Evolutionary conservation across 352 stramenopile genomes (phyloP).

Genomic region (Phytophthora uliginosa): DNA sequence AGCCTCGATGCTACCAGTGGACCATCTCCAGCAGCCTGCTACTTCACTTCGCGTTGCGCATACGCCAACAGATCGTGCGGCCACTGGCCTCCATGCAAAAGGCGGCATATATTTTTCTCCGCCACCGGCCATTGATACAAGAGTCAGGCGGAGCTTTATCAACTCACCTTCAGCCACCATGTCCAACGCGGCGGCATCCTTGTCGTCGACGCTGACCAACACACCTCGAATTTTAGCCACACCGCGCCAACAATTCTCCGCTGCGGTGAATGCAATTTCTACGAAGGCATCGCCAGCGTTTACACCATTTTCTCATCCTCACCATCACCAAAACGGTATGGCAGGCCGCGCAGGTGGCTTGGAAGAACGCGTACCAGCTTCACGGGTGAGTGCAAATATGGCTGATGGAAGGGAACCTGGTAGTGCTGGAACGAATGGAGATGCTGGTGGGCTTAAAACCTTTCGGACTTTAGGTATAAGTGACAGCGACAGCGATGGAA

Average conservation of each 20-base stretch:
- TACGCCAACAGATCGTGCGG: constrained; percentile 22
- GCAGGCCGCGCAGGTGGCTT: constrained; percentile 12
- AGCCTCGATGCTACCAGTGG: constrained; percentile 27
- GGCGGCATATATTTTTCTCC: constrained; percentile 67
- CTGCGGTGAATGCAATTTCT: constrained; percentile 80
- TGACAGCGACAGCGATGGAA: constrained; percentile 25
- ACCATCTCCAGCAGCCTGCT: constrained; percentile 49
- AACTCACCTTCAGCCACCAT: constrained; percentile 73
- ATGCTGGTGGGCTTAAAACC: constrained; percentile 16
- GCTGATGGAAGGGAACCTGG: constrained; percentile 24
- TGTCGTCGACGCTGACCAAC: constrained; percentile 80
- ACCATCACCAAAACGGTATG: constrained; percentile 31
- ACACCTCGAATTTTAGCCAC: constrained; percentile 77
- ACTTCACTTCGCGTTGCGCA: constrained; percentile 34
- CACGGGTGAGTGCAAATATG: constrained; percentile 9
- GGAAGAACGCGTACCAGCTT: constrained; percentile 18
- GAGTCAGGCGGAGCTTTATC: constrained; percentile 74
- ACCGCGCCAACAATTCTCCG: constrained; percentile 80
- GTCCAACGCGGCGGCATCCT: constrained; percentile 76
- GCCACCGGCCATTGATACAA: constrained; percentile 74
- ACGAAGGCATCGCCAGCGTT: constrained; percentile 81
- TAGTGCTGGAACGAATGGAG: constrained; percentile 10
- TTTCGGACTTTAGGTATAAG: constrained; percentile 9
- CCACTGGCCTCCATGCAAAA: constrained; percentile 60
- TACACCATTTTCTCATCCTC: constrained; percentile 55